phyloP scores from a whole-genome alignment of 2,329 filamentous ascomycete species.

The Colletotrichum sp. region DNA sequence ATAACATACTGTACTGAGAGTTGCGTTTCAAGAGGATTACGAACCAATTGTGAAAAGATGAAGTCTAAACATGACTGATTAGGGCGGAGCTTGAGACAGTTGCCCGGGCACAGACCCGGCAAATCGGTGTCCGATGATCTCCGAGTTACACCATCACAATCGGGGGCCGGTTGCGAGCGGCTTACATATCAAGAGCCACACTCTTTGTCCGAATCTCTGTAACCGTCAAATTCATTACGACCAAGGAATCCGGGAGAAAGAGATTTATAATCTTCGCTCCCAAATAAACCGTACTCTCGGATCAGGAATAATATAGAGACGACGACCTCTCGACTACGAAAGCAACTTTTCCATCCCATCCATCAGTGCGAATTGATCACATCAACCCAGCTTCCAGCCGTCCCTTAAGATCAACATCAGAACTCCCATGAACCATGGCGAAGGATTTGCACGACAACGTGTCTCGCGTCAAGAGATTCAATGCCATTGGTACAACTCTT shows the following conservation, averaged over 20 bases:
- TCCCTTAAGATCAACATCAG: rapidly evolving
- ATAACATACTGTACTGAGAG: neutral
- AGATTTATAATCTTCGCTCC: neutral
- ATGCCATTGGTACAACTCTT: neutral
- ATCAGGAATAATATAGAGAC: too few species aligned
- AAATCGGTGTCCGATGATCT: neutral
- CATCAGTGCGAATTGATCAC: neutral
- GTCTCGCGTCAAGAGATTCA: neutral
- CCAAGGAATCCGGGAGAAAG: neutral
- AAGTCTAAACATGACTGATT: neutral
- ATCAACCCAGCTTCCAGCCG: rapidly evolving
- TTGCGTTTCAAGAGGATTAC: neutral
- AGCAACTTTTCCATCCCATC: neutral
- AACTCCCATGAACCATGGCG: neutral
- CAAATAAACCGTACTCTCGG: too few species aligned
- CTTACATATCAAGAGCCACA: neutral
- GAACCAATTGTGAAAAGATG: neutral
- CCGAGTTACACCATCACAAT: neutral
- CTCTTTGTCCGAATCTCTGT: neutral
- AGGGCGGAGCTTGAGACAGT: neutral
- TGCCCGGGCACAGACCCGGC: neutral
- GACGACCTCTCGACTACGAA: neutral
- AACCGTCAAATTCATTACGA: rapidly evolving
- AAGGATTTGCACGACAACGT: neutral
- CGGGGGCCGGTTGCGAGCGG: neutral